Evolutionary conservation across 2,329 filamentous ascomycete genomes (phyloP).

Genomic region (Pseudopyrenochaeta lycopersici): DNA sequence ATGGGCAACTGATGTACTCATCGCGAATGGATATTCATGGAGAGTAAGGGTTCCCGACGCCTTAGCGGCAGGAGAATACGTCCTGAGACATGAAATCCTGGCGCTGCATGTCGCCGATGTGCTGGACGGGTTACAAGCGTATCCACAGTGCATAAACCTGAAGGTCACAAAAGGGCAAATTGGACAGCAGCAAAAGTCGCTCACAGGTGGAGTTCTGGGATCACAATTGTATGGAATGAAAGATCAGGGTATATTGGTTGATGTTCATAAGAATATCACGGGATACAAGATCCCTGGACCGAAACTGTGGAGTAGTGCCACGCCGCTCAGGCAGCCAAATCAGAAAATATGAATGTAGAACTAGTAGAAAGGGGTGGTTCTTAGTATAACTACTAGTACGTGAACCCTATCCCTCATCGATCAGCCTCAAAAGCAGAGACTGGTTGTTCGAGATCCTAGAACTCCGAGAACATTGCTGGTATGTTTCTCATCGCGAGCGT

Average conservation of each 20-base stretch:
- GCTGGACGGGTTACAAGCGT: slow-evolving; percentile 60
- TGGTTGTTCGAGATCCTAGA: too few relatives aligned
- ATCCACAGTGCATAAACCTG: slow-evolving; percentile 62
- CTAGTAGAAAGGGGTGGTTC: not conserved
- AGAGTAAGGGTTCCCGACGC: slow-evolving; percentile 54
- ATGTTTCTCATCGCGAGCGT: too few relatives aligned
- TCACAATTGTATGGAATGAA: slow-evolving; percentile 55
- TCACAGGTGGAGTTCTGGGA: slow-evolving; percentile 54
- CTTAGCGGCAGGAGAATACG: slow-evolving; percentile 57
- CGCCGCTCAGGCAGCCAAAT: slow-evolving; percentile 8
- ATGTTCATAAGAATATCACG: slow-evolving; percentile 46
- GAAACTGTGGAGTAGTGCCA: slow-evolving; percentile 27
- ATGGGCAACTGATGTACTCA: slow-evolving; percentile 44
- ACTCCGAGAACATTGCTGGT: too few relatives aligned
- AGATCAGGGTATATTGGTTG: slow-evolving; percentile 52
- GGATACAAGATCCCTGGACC: slow-evolving; percentile 54
- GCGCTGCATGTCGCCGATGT: slow-evolving; percentile 56
- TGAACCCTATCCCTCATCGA: too few relatives aligned
- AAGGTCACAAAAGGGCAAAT: slow-evolving; percentile 48
- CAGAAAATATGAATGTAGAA: not conserved
- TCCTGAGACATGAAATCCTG: slow-evolving; percentile 63
- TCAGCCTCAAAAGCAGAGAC: too few relatives aligned
- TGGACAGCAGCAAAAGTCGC: slow-evolving; percentile 44
- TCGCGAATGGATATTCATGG: slow-evolving; percentile 56
- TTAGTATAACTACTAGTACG: too few relatives aligned